Evolutionary conservation across 208 protist species (phyloP).

Genomic region (Trypanosoma mega): DNA sequence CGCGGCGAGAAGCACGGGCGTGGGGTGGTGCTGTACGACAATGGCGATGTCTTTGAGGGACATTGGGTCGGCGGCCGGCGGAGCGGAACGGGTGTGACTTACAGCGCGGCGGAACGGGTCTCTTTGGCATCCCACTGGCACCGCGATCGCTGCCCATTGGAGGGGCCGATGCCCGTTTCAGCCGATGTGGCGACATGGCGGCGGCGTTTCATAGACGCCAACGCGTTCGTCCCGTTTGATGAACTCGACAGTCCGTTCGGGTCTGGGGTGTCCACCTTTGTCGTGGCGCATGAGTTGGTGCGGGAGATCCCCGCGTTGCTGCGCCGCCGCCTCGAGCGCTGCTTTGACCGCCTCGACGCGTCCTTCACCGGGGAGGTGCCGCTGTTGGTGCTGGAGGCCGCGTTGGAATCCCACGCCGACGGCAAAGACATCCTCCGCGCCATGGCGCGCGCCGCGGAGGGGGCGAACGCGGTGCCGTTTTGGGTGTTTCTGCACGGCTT

Average conservation of each 20-base stretch:
- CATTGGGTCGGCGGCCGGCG: slow-evolving; percentile 26
- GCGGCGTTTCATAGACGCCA: slow-evolving; percentile 3
- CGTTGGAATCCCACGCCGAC: neutral
- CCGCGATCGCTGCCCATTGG: slow-evolving; percentile 8
- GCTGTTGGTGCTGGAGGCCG: neutral
- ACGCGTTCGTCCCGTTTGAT: slow-evolving; percentile 1
- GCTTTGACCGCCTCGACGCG: slow-evolving; percentile 13
- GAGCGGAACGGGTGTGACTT: slow-evolving; percentile 18
- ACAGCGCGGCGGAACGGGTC: neutral
- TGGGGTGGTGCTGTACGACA: slow-evolving; percentile 28
- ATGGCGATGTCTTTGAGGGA: slow-evolving; percentile 41
- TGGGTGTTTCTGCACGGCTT: slow-evolving; percentile 10
- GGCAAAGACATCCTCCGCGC: neutral
- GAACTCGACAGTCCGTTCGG: slow-evolving; percentile 16
- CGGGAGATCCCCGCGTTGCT: slow-evolving; percentile 6
- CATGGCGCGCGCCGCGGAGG: neutral
- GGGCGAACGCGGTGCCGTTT: too few species aligned
- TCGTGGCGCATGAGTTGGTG: neutral
- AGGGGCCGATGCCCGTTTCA: neutral
- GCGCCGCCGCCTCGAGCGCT: slow-evolving; percentile 9
- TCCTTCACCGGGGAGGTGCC: slow-evolving; percentile 13
- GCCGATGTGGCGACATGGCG: neutral
- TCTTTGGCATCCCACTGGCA: slow-evolving; percentile 1
- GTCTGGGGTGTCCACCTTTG: neutral
- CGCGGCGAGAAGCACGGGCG: slow-evolving; percentile 28